A percentile compares a stretch with the other conserved stretches of the same genome.
Conservation (phyloP, 345 rosid genomes). For the Noccaea bulbosa region DNA sequence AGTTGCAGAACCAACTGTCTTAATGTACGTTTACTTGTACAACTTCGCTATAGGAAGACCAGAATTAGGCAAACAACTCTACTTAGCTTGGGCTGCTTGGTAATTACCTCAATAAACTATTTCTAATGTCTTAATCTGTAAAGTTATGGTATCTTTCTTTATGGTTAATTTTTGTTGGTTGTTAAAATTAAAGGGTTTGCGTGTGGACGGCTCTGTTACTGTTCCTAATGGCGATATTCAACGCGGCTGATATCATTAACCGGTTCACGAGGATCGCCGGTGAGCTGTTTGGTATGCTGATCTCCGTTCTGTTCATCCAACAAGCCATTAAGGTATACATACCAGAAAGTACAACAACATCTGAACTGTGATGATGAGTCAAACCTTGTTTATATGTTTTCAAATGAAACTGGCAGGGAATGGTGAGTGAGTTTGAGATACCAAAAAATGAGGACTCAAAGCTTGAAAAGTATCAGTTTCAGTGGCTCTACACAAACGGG, state of each 20-base stretch:
- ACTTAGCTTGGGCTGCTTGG: conserved; percentile 93
- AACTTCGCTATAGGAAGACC: conserved; percentile 67
- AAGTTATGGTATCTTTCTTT: background rate
- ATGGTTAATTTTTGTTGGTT: conserved; percentile 1
- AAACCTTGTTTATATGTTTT: background rate
- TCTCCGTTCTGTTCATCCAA: conserved; percentile 79
- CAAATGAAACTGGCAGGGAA: conserved; percentile 49
- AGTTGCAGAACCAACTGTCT: conserved; percentile 86
- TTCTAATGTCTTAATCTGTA: background rate
- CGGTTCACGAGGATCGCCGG: conserved; percentile 85
- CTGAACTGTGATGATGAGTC: background rate
- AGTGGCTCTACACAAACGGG: conserved; percentile 80
- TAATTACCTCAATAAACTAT: conserved; percentile 23
- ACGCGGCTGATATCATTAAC: conserved; percentile 66
- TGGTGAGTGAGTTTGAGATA: conserved; percentile 63
- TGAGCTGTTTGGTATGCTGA: conserved; percentile 85
- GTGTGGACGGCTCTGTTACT: conserved; percentile 87
- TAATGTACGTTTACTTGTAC: conserved; percentile 77
- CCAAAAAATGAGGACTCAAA: conserved; percentile 53
- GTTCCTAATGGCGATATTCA: conserved; percentile 63
- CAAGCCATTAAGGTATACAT: conserved; percentile 69
- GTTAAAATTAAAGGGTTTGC: conserved; percentile 65
- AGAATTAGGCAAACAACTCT: conserved; percentile 63
- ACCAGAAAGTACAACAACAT: background rate
- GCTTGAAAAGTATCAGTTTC: conserved; percentile 55